Percentiles rank a stretch among this genome's conserved stretches.
Evolutionary conservation across 345 rosid species (phyloP).

Genomic region (Lepidium didymum): DNA sequence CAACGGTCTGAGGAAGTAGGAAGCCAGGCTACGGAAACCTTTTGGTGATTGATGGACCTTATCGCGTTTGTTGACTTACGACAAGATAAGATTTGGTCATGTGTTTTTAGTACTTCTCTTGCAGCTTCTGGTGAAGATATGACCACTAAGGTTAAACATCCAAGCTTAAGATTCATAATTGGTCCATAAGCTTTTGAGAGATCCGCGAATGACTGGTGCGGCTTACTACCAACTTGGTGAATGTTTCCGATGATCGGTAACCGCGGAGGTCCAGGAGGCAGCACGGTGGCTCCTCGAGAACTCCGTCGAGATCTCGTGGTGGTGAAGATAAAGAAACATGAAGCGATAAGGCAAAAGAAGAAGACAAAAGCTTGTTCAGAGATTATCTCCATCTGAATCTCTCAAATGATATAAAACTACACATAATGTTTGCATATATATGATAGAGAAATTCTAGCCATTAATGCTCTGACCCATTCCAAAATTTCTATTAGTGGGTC

Average conservation of each 20-base stretch:
- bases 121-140: constrained; percentile 13
- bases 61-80: constrained; percentile 3
- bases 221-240: constrained; percentile 19
- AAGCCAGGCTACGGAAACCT: constrained; percentile 5
- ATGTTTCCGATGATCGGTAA: constrained; percentile 38
- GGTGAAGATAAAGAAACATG: constrained; percentile 23
- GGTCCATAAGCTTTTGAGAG: constrained; percentile 38
- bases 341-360: constrained; percentile 34
- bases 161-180: constrained; percentile 29
- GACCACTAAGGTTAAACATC: background rate
- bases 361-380: constrained; percentile 19
- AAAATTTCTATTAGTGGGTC: too few relatives aligned
- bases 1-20: constrained; percentile 1
- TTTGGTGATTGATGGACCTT: constrained; percentile 9
- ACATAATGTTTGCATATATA: too few relatives aligned
- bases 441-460: too few relatives aligned
- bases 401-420: too few relatives aligned
- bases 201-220: constrained; percentile 25
- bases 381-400: background rate
- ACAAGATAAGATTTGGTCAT: constrained; percentile 20
- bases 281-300: background rate
- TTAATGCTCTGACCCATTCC: too few relatives aligned
- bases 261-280: constrained; percentile 23
- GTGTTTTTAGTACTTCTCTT: constrained; percentile 13
- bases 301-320: constrained; percentile 14